These are phyloP conservation scores for Abortiporus biennis DNA, from an alignment of 1,284 basidiomycete species.

Conservation along the genomic window DNA sequence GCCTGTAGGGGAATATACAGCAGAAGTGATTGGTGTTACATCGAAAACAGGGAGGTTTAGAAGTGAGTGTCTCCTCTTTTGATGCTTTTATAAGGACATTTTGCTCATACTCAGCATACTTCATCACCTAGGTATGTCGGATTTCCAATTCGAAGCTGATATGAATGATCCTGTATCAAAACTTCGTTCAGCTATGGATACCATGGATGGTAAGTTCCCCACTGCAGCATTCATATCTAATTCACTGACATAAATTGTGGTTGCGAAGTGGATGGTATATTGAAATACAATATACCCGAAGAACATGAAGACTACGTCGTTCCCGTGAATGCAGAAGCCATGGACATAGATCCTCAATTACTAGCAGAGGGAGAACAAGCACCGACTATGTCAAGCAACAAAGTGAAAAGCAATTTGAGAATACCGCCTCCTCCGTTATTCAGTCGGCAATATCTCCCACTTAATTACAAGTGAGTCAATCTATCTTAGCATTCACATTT, in stretches of 20 bases:
- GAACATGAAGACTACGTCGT: conserved; percentile 59
- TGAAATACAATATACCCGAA: conserved; percentile 58
- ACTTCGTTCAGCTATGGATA: conserved; percentile 67
- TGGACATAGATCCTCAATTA: conserved; percentile 30
- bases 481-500: neutral
- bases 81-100: conserved; percentile 1
- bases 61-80: conserved; percentile 43
- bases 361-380: conserved; percentile 13
- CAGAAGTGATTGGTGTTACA: conserved; percentile 72
- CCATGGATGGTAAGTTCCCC: conserved; percentile 64
- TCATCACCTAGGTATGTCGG: conserved; percentile 92
- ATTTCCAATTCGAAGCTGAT: conserved; percentile 82
- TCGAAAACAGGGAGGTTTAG: conserved; percentile 86
- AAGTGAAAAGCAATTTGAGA: conserved; percentile 50
- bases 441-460: conserved; percentile 70
- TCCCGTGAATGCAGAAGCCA: conserved; percentile 21
- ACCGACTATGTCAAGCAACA: conserved; percentile 8
- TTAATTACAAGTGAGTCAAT: conserved; percentile 65
- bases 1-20: conserved; percentile 69
- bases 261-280: conserved; percentile 62
- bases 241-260: neutral
- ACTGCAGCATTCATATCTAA: neutral
- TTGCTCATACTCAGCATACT: too few relatives aligned
- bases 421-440: conserved; percentile 83
- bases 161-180: conserved; percentile 62